phyloP scores from a whole-genome alignment of 2,329 filamentous ascomycete genomes.

The Cercospora sojina region DNA sequence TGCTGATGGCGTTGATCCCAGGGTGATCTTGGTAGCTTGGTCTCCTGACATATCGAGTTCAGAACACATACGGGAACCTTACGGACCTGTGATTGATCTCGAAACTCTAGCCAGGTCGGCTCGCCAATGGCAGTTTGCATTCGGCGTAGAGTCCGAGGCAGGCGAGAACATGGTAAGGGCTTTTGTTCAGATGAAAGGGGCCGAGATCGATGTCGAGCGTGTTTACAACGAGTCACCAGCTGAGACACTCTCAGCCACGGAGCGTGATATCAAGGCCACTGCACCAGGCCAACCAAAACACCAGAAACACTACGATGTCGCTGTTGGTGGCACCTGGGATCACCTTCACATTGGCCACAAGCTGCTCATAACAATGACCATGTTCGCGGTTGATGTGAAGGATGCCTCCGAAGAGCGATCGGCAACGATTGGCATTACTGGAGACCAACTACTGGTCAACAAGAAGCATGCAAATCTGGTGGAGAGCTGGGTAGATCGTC shows the following conservation, averaged over 20 bases:
- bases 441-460: constrained; percentile 78
- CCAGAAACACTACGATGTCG: constrained; percentile 60
- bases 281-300: constrained; percentile 9
- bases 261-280: background rate
- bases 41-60: constrained; percentile 30
- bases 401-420: constrained; percentile 45
- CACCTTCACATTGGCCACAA: constrained; percentile 95
- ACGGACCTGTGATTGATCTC: constrained; percentile 54
- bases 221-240: constrained; percentile 30
- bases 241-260: background rate
- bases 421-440: constrained; percentile 83
- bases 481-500: constrained; percentile 75
- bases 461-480: constrained; percentile 84
- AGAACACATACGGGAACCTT: constrained; percentile 26
- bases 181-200: constrained; percentile 41
- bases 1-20: constrained; percentile 70
- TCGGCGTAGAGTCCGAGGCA: constrained; percentile 63
- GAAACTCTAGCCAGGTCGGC: constrained; percentile 49
- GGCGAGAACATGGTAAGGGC: constrained; percentile 59
- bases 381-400: constrained; percentile 61
- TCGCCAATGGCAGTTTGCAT: constrained; percentile 64
- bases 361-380: constrained; percentile 84
- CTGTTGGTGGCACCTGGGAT: constrained; percentile 92
- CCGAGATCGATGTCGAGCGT: constrained; percentile 35
- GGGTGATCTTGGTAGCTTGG: constrained; percentile 72